These are phyloP conservation scores for Zygosaccharomyces rouxii DNA, from an alignment of 805 yeast genomes.

Conservation along the genomic window DNA sequence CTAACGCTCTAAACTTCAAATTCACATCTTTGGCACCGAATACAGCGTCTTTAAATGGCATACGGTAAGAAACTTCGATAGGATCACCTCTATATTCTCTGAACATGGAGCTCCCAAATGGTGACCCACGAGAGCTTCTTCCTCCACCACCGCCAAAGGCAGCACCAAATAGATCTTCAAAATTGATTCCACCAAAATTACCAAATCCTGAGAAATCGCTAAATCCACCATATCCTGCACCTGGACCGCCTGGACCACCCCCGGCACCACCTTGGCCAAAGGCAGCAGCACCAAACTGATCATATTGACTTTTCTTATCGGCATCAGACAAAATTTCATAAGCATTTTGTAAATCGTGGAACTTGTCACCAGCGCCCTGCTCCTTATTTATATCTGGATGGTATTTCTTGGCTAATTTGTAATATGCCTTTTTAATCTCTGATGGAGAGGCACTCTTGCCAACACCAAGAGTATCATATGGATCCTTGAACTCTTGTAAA, in stretches of 20 bases:
- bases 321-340: constrained; percentile 88
- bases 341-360: constrained; percentile 91
- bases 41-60: constrained; percentile 81
- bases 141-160: constrained; percentile 45
- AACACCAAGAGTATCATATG: constrained; percentile 81
- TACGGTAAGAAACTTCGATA: constrained; percentile 69
- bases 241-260: constrained; percentile 45
- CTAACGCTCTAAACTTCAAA: constrained; percentile 68
- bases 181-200: constrained; percentile 44
- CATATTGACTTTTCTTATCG: constrained; percentile 80
- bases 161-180: constrained; percentile 61
- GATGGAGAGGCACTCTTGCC: constrained; percentile 61
- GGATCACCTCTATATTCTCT: constrained; percentile 87
- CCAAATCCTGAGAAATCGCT: constrained; percentile 35
- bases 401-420: constrained; percentile 84
- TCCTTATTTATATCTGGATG: constrained; percentile 98
- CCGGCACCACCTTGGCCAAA: constrained; percentile 60
- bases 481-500: constrained; percentile 48
- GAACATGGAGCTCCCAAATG: constrained; percentile 31
- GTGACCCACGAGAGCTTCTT: constrained; percentile 5
- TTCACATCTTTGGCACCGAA: constrained; percentile 64
- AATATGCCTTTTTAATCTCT: constrained; percentile 94
- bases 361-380: constrained; percentile 76
- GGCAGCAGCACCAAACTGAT: constrained; percentile 86
- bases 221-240: constrained; percentile 44